A percentile compares a stretch with the other conserved stretches of the same genome.
These are phyloP conservation scores for Carex littledalei DNA, from an alignment of 176 grass and related monocot genomes.

Conservation along the genomic window DNA sequence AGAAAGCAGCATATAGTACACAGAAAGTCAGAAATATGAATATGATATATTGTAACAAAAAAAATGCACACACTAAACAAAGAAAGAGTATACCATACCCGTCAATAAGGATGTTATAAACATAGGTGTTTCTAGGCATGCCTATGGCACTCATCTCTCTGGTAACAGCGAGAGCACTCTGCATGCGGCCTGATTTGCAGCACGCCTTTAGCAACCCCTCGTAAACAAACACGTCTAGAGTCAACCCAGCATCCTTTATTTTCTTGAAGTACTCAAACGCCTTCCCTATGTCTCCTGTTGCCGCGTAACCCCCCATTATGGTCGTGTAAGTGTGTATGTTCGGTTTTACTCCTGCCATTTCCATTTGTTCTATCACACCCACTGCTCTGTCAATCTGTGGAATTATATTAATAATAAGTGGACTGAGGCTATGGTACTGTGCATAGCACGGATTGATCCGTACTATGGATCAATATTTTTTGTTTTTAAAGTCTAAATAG, in stretches of 20 bases:
- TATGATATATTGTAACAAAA: conserved; percentile 5
- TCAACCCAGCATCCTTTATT: conserved; percentile 74
- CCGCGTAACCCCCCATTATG: conserved; percentile 87
- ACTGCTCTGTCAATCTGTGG: conserved; percentile 70
- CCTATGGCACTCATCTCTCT: conserved; percentile 77
- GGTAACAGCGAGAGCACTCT: conserved; percentile 83
- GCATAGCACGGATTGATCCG: too few species aligned
- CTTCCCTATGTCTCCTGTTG: conserved; percentile 70
- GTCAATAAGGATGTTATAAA: conserved; percentile 95
- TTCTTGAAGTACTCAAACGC: conserved; percentile 93
- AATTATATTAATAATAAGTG: conserved; percentile 14
- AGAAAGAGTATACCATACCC: conserved; percentile 46
- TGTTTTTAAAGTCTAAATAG: too few species aligned
- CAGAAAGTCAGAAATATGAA: background rate
- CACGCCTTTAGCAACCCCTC: conserved; percentile 86
- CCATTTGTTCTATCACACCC: conserved; percentile 77
- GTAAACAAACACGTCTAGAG: conserved; percentile 84
- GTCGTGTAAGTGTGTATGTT: conserved; percentile 85
- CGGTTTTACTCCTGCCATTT: conserved; percentile 51
- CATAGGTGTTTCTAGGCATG: conserved; percentile 81
- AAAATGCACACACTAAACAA: conserved; percentile 3
- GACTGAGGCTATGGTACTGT: too few species aligned
- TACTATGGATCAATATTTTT: too few species aligned
- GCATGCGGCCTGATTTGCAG: conserved; percentile 97
- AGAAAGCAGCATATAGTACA: background rate